phyloP scores from a whole-genome alignment of 768 basidiomycete genomes.

The Vishniacozyma victoriae region DNA sequence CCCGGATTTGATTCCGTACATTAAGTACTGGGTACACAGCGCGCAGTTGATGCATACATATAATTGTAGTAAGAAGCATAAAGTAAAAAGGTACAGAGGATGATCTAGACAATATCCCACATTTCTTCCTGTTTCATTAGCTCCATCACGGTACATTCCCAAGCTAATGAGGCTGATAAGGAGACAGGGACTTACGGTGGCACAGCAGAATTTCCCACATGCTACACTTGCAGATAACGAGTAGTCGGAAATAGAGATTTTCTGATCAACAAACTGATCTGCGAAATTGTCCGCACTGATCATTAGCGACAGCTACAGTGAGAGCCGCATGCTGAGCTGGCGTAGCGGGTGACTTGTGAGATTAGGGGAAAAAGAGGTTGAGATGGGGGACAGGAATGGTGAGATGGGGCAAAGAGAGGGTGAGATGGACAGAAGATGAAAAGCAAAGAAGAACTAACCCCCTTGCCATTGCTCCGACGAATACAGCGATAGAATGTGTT shows the following conservation, averaged over 20 bases:
- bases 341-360: too few species aligned
- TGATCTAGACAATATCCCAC: conserved; percentile 73
- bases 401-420: too few species aligned
- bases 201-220: conserved; percentile 78
- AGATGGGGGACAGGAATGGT: too few species aligned
- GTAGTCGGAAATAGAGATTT: conserved; percentile 93
- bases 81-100: neutral
- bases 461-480: conserved; percentile 97
- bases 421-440: too few species aligned
- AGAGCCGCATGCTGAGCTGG: neutral
- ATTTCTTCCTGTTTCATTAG: conserved; percentile 71
- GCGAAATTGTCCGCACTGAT: conserved; percentile 81
- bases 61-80: too few species aligned
- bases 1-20: too few species aligned
- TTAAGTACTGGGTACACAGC: too few species aligned
- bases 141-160: neutral
- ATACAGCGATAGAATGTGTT: conserved; percentile 85
- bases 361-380: too few species aligned
- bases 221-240: conserved; percentile 82
- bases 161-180: neutral
- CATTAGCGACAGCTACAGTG: neutral
- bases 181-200: conserved; percentile 28
- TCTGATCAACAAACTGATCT: conserved; percentile 87
- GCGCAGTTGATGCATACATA: too few species aligned
- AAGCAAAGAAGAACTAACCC: conserved; percentile 56